Evolutionary conservation across 768 basidiomycete genomes (phyloP).

Genomic region (Rhodotorula sphaerocarpa): DNA sequence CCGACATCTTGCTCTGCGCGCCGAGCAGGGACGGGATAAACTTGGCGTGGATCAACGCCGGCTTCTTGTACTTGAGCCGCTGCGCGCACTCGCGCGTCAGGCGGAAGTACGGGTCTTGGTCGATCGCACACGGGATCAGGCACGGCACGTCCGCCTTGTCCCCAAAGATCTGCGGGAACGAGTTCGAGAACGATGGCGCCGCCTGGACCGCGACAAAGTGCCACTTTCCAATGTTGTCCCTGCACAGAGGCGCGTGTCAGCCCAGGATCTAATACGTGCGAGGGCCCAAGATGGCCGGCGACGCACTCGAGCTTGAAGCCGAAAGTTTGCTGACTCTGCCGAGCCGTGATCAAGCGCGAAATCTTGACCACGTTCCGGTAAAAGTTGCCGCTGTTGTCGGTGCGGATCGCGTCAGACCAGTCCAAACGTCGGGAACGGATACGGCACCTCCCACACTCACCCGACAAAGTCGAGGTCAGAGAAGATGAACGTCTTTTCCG

Average conservation of each 20-base stretch:
- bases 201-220: constrained; percentile 96
- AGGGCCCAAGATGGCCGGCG: background rate
- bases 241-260: constrained; percentile 43
- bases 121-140: constrained; percentile 96
- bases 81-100: constrained; percentile 89
- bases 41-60: constrained; percentile 81
- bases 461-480: constrained; percentile 79
- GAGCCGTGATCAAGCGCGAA: constrained; percentile 83
- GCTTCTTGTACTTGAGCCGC: constrained; percentile 92
- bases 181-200: constrained; percentile 91
- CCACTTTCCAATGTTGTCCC: constrained; percentile 95
- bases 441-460: constrained; percentile 38
- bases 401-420: background rate
- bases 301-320: constrained; percentile 92
- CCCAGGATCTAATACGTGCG: background rate
- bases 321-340: constrained; percentile 88
- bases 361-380: constrained; percentile 90
- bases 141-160: constrained; percentile 70
- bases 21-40: constrained; percentile 98
- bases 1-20: constrained; percentile 98
- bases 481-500: constrained; percentile 93
- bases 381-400: constrained; percentile 62
- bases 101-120: constrained; percentile 88
- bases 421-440: background rate
- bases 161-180: constrained; percentile 96